A percentile compares a stretch with the other conserved stretches of the same genome.
These are phyloP conservation scores for Xeromyces bisporus DNA, from an alignment of 495 filamentous ascomycete genomes.

Conservation along the genomic window DNA sequence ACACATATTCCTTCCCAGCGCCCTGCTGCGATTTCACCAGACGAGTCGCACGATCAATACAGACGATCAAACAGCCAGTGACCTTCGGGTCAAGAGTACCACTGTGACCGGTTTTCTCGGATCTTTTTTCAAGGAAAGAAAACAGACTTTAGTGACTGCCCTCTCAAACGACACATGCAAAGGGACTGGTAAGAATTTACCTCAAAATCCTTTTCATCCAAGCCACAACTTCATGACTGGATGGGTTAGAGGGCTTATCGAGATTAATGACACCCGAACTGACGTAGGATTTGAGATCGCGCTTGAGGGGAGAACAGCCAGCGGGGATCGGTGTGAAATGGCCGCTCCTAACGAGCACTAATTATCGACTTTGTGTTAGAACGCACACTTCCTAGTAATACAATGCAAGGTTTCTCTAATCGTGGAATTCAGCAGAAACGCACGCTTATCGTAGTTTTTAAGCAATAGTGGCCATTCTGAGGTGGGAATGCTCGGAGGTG, in stretches of 20 bases:
- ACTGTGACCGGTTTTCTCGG: conserved; percentile 94
- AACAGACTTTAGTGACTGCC: conserved; percentile 9
- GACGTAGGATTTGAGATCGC: conserved; percentile 89
- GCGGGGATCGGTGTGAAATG: conserved; percentile 90
- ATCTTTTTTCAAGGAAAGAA: conserved; percentile 30
- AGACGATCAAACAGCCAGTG: conserved; percentile 88
- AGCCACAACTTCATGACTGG: conserved; percentile 93
- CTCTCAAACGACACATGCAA: background rate
- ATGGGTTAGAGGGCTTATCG: conserved; percentile 96
- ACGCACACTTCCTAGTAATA: too few species aligned
- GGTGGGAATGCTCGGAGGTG: conserved; percentile 52
- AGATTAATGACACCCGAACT: conserved; percentile 95
- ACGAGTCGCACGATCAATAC: conserved; percentile 86
- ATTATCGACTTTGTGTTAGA: conserved; percentile 13
- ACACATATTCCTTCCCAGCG: conserved; percentile 82
- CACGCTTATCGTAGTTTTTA: conserved; percentile 78
- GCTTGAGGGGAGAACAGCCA: conserved; percentile 69
- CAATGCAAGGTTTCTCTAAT: too few species aligned
- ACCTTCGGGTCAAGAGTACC: conserved; percentile 93
- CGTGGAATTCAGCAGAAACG: too few species aligned
- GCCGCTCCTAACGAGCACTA: conserved; percentile 73
- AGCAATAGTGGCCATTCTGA: conserved; percentile 77
- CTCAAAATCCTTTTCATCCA: conserved; percentile 96
- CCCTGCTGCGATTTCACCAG: conserved; percentile 97
- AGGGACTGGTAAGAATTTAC: conserved; percentile 36